phyloP scores from a whole-genome alignment of 2,329 filamentous ascomycete species.

The Xylariaceae sp. region DNA sequence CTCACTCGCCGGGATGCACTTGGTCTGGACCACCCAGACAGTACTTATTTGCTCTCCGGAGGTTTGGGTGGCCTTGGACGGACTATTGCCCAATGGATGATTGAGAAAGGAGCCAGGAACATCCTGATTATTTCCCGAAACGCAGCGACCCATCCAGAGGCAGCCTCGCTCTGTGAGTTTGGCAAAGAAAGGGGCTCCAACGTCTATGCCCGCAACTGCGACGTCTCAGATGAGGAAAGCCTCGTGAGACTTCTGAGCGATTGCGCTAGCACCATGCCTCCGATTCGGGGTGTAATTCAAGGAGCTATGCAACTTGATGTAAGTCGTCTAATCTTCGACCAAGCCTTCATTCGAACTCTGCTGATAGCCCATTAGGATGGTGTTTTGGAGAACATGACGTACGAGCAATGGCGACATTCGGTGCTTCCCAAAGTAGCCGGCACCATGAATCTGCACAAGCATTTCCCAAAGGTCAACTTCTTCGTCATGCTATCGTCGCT shows the following conservation, averaged over 20 bases:
- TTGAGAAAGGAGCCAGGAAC: constrained; percentile 36
- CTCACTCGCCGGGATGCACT: background rate
- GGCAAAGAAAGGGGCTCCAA: background rate
- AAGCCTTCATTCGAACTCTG: too few relatives aligned
- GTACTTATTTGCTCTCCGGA: constrained; percentile 22
- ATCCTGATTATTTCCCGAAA: background rate
- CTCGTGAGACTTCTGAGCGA: constrained; percentile 3
- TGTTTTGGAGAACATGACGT: constrained; percentile 27
- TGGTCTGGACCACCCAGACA: background rate
- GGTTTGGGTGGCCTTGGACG: constrained; percentile 41
- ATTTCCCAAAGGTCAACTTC: constrained; percentile 39
- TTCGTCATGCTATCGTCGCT: constrained; percentile 50
- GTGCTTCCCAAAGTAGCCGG: constrained; percentile 23
- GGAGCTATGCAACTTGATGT: constrained; percentile 20
- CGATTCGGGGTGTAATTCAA: constrained; percentile 23
- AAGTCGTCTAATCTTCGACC: too few relatives aligned
- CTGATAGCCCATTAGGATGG: too few relatives aligned
- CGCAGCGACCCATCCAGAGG: background rate
- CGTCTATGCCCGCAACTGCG: constrained; percentile 9
- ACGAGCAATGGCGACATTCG: constrained; percentile 8
- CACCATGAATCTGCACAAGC: constrained; percentile 33
- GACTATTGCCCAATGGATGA: constrained; percentile 41
- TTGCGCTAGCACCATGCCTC: constrained; percentile 3
- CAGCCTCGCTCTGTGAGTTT: background rate
- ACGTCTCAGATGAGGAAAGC: constrained; percentile 16